These are phyloP conservation scores for Gentiana straminea DNA, from an alignment of 257 asterid species.

Conservation along the genomic window DNA sequence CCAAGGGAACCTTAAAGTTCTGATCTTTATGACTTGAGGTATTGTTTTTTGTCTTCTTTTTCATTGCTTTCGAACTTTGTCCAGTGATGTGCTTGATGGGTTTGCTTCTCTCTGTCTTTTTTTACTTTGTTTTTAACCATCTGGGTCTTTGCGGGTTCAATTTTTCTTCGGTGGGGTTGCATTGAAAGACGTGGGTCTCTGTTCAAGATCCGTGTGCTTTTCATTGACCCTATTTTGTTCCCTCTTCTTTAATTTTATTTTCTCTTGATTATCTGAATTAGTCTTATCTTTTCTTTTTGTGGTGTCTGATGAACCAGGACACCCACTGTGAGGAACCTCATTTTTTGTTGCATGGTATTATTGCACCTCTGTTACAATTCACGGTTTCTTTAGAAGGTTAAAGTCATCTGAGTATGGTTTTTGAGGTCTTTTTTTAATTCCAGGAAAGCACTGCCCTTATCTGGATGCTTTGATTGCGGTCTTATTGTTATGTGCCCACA, in stretches of 20 bases:
- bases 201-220: slow-evolving; percentile 67
- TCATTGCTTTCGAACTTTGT: slow-evolving; percentile 41
- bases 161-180: slow-evolving; percentile 52
- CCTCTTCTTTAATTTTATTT: slow-evolving; percentile 9
- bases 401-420: slow-evolving; percentile 3
- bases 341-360: slow-evolving; percentile 27
- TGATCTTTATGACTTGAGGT: slow-evolving; percentile 52
- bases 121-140: slow-evolving; percentile 26
- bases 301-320: slow-evolving; percentile 26
- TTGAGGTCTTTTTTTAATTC: slow-evolving; percentile 11
- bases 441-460: slow-evolving; percentile 14
- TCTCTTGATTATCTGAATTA: slow-evolving; percentile 23
- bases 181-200: slow-evolving; percentile 46
- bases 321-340: slow-evolving; percentile 27
- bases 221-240: slow-evolving; percentile 35
- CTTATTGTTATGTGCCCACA: no score
- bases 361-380: slow-evolving; percentile 1
- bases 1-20: slow-evolving; percentile 38
- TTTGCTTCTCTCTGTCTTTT: slow-evolving; percentile 30
- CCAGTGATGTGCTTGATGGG: slow-evolving; percentile 41
- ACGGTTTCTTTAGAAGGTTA: background rate
- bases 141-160: slow-evolving; percentile 45
- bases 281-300: slow-evolving; percentile 37
- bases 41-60: slow-evolving; percentile 30
- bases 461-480: slow-evolving; percentile 2